Percentiles rank a stretch among this genome's conserved stretches.
Conservation (phyloP, 2,329 filamentous ascomycete genomes). For the Aspergillus carbonarius region DNA sequence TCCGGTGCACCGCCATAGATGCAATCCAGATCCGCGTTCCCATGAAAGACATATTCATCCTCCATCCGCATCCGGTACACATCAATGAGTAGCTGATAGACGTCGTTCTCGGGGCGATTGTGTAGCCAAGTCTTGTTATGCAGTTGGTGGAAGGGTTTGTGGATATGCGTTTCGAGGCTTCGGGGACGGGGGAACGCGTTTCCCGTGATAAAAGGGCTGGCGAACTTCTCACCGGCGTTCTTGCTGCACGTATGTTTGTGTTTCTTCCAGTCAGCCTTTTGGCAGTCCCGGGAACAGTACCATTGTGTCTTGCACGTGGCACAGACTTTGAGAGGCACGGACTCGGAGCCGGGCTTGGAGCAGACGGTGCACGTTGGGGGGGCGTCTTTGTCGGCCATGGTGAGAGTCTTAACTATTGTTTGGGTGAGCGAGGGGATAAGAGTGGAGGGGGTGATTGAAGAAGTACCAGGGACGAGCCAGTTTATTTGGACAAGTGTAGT, state of each 20-base stretch:
- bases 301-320: constrained; percentile 47
- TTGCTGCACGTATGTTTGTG: constrained; percentile 49
- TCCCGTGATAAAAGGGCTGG: too few relatives aligned
- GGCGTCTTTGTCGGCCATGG: too few relatives aligned
- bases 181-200: not conserved
- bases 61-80: constrained; percentile 46
- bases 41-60: not conserved
- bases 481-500: too few relatives aligned
- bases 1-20: not conserved
- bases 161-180: constrained; percentile 28
- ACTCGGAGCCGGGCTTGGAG: too few relatives aligned
- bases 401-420: too few relatives aligned
- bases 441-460: too few relatives aligned
- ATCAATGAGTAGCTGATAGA: constrained; percentile 51
- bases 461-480: too few relatives aligned
- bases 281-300: constrained; percentile 56
- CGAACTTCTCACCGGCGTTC: constrained; percentile 10
- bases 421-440: too few relatives aligned
- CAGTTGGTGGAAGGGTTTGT: constrained; percentile 45
- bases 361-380: too few relatives aligned
- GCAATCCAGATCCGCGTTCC: not conserved
- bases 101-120: constrained; percentile 44
- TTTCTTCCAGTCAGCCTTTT: constrained; percentile 52
- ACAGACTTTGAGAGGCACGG: constrained; percentile 33
- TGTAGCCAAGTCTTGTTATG: constrained; percentile 46